These are phyloP conservation scores for Piper longum DNA, from an alignment of 164 flowering plant genomes.

Conservation along the genomic window DNA sequence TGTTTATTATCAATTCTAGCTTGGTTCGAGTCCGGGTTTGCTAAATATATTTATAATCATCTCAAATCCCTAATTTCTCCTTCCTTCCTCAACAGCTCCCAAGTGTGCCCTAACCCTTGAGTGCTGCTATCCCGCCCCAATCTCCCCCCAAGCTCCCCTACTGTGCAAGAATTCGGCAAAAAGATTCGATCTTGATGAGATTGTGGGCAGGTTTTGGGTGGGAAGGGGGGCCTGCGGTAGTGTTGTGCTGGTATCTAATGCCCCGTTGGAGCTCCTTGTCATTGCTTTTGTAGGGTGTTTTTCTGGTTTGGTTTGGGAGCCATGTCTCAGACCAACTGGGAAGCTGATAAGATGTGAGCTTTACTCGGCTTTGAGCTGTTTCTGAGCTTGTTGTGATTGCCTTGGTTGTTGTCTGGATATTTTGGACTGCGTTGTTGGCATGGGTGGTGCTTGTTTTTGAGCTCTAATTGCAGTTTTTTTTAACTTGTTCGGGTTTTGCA, in stretches of 20 bases:
- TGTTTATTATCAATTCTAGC: too few relatives aligned
- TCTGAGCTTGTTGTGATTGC: background rate
- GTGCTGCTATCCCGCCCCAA: too few relatives aligned
- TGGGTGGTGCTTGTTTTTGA: background rate
- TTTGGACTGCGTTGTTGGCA: background rate
- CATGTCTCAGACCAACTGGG: slow-evolving; percentile 88
- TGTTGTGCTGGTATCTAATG: background rate
- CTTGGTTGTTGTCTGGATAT: background rate
- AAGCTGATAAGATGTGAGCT: slow-evolving; percentile 26
- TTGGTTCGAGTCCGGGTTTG: too few relatives aligned
- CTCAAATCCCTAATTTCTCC: too few relatives aligned
- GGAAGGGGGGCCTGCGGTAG: background rate
- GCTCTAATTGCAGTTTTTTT: background rate
- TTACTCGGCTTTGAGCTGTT: background rate
- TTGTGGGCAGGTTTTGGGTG: background rate
- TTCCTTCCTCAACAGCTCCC: too few relatives aligned
- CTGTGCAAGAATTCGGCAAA: background rate
- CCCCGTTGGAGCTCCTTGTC: background rate
- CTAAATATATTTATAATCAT: too few relatives aligned
- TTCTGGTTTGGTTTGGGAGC: slow-evolving; percentile 14
- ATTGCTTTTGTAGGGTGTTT: background rate
- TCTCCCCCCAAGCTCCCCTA: too few relatives aligned
- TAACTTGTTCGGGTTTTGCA: too few relatives aligned
- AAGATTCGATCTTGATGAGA: background rate
- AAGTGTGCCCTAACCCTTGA: too few relatives aligned